Conservation (phyloP, 306 rosid genomes). For the Ormosia emarginata region DNA sequence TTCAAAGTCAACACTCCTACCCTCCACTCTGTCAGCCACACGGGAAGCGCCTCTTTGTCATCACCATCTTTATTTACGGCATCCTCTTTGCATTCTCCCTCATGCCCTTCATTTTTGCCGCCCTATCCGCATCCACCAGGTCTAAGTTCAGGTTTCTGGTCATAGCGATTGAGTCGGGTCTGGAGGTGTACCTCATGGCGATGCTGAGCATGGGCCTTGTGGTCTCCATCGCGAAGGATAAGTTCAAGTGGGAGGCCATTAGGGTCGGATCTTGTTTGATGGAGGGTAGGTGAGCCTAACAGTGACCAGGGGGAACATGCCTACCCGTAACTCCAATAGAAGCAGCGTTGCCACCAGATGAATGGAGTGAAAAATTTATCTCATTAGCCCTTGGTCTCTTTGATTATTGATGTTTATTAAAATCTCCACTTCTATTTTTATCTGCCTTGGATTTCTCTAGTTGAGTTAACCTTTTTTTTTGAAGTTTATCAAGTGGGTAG, state of each 20-base stretch:
- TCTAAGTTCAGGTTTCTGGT: neutral
- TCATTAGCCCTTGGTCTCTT: no score
- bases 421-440: no score
- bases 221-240: slow-evolving; percentile 66
- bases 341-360: no score
- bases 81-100: slow-evolving; percentile 37
- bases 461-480: no score
- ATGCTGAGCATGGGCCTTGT: slow-evolving; percentile 52
- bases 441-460: no score
- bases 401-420: no score
- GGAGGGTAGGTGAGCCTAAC: slow-evolving; percentile 41
- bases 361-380: no score
- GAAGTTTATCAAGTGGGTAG: no score
- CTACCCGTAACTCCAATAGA: no score
- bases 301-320: no score
- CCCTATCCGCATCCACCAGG: neutral
- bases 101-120: slow-evolving; percentile 24
- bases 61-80: slow-evolving; percentile 52
- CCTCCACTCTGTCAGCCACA: slow-evolving; percentile 26
- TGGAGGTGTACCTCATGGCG: slow-evolving; percentile 66
- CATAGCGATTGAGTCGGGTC: slow-evolving; percentile 10
- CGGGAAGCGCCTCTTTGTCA: slow-evolving; percentile 43
- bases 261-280: slow-evolving; percentile 44
- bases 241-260: slow-evolving; percentile 58
- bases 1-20: slow-evolving; percentile 19